These are phyloP conservation scores for Phylloporus sp. DNA, from an alignment of 768 basidiomycete species.

Conservation along the genomic window DNA sequence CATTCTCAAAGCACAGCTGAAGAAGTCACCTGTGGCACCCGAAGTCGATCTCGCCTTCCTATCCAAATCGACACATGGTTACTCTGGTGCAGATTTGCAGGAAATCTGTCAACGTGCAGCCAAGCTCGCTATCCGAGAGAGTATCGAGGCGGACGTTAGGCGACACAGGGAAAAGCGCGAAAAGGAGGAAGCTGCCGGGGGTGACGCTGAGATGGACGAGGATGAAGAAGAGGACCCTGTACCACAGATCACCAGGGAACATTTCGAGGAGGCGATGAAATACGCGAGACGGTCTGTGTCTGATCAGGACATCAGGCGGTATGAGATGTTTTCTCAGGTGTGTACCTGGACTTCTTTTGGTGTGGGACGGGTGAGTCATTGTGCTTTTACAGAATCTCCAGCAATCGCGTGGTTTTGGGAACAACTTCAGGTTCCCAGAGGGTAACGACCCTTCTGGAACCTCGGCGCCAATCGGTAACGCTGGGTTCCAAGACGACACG, in stretches of 20 bases:
- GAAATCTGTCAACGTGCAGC: slow-evolving; percentile 98
- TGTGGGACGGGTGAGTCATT: background rate
- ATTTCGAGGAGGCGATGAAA: slow-evolving; percentile 99
- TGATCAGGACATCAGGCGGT: slow-evolving; percentile 93
- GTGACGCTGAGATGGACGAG: slow-evolving; percentile 73
- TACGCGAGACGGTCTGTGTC: slow-evolving; percentile 96
- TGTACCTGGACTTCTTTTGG: slow-evolving; percentile 15
- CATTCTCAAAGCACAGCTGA: slow-evolving; percentile 87
- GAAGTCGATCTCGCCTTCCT: slow-evolving; percentile 85
- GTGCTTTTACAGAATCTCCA: slow-evolving; percentile 66
- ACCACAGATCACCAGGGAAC: slow-evolving; percentile 81
- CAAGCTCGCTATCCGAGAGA: slow-evolving; percentile 93
- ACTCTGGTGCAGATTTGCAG: slow-evolving; percentile 99
- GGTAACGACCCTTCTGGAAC: slow-evolving; percentile 38
- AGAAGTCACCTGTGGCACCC: slow-evolving; percentile 83
- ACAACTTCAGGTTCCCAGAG: slow-evolving; percentile 98
- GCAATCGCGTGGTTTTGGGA: slow-evolving; percentile 89
- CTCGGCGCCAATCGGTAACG: slow-evolving; percentile 54
- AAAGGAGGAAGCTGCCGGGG: slow-evolving; percentile 63
- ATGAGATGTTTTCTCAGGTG: slow-evolving; percentile 97
- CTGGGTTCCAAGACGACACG: slow-evolving; percentile 80
- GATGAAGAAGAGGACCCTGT: slow-evolving; percentile 82
- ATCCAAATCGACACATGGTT: slow-evolving; percentile 91
- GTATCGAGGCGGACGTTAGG: slow-evolving; percentile 89
- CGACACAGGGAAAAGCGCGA: slow-evolving; percentile 73